Evolutionary conservation across 1,284 basidiomycete species (phyloP), one percentile per base, ranked within the genome.

Genomic region (Heterobasidion parviporum): DNA sequence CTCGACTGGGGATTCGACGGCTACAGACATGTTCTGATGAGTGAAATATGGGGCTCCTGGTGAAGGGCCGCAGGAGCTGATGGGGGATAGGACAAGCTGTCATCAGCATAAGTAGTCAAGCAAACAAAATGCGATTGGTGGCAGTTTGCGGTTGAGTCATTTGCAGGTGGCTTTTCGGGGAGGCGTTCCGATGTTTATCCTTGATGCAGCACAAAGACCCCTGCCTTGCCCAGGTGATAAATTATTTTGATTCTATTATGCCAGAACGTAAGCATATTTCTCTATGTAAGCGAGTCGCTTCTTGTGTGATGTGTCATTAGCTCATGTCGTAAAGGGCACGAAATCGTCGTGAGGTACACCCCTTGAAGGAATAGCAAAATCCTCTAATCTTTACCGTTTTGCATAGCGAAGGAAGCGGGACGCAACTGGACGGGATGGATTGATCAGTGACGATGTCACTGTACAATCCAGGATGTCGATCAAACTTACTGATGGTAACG

Each of bases 351-450:
- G 26, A 26, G 26, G 26, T 26, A 26, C 26, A 26, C 26, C 26
- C 4, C 26, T 26, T 26, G 26, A 26, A 26, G 26, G 26, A 26
- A 26, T 26, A 26, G 26, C 3, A 26, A 26, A 26, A 26, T 41
- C n/a, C 38, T 41, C 20, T 33, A 26, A 0, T 36, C 8, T 60
- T 56, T 68, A 85, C 56, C 83, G 82, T 65, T 80, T 87, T 8
- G 84, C 80, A 60, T 82, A 90, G 50, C 85, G 80, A 52, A 94
- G 74, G 74, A 83, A 87, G 18, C 85, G 79, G 34, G 90, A 91
- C 2, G 89, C 89, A 52, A 87, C 77, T 75, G 46, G 10, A 60
- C 14, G 12, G 12, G 12, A 54, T 33, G 18, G 14, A 32, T 34
- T 54, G n/a, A 53, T 36, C 44, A 65, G 64, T 65, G 52, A 26